Conservation (phyloP, 208 protist genomes). For the Trypanosoma melophagium region DNA sequence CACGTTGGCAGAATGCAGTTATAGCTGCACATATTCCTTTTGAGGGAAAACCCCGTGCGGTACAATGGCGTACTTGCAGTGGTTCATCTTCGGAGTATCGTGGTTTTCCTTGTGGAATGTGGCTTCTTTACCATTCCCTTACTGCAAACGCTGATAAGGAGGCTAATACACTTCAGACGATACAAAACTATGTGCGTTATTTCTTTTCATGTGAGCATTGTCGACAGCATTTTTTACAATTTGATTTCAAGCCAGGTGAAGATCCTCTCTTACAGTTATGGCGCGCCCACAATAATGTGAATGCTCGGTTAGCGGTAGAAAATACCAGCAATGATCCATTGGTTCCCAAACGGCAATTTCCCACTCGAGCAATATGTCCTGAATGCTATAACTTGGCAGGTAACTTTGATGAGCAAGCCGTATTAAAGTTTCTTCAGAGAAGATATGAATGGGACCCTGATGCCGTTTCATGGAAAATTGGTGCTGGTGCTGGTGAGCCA, state of each 20-base stretch:
- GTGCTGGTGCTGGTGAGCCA: neutral
- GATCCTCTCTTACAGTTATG: constrained; percentile 59
- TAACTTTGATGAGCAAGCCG: constrained; percentile 1
- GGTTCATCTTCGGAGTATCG: constrained; percentile 61
- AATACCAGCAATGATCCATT: constrained; percentile 40
- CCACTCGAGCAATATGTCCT: constrained; percentile 29
- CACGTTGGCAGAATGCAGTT: constrained; percentile 45
- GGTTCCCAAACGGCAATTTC: constrained; percentile 67
- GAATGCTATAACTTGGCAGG: constrained; percentile 28
- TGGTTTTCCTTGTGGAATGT: constrained; percentile 72
- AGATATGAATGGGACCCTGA: constrained; percentile 46
- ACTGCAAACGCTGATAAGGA: constrained; percentile 28
- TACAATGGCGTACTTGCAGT: constrained; percentile 56
- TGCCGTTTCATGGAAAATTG: constrained; percentile 7
- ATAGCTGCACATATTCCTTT: constrained; percentile 53
- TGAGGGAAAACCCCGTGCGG: constrained; percentile 34
- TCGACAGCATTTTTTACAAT: constrained; percentile 55
- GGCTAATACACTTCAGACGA: constrained; percentile 31
- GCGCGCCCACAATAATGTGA: constrained; percentile 75
- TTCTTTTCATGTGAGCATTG: constrained; percentile 67
- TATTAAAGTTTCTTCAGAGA: constrained; percentile 12
- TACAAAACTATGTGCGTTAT: constrained; percentile 56
- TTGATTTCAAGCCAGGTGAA: constrained; percentile 28
- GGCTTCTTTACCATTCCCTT: constrained; percentile 76
- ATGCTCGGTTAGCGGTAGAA: constrained; percentile 38